phyloP scores from a whole-genome alignment of 805 yeast genomes.

The Schizosaccharomyces cryophilus region DNA sequence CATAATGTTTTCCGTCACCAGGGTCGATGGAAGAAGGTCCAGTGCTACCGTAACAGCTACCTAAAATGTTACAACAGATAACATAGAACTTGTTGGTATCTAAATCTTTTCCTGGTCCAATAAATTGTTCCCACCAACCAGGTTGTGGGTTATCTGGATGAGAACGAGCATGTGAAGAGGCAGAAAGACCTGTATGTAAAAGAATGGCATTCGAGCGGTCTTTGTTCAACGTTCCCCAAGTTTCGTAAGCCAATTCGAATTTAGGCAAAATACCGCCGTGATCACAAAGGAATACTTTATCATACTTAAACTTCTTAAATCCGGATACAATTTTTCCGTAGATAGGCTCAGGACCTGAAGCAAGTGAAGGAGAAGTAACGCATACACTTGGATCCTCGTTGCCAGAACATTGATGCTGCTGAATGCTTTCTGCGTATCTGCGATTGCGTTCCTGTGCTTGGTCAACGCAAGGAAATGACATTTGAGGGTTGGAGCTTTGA shows the following conservation, averaged over 20 bases:
- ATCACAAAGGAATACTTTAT: slow-evolving; percentile 44
- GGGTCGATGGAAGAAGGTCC: slow-evolving; percentile 75
- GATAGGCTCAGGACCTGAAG: slow-evolving; percentile 34
- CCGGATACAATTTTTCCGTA: slow-evolving; percentile 48
- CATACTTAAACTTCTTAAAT: slow-evolving; percentile 30
- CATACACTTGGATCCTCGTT: background rate
- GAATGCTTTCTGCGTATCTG: background rate
- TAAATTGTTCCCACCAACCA: slow-evolving; percentile 94
- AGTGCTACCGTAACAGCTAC: slow-evolving; percentile 87
- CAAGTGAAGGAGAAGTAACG: background rate
- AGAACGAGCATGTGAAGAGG: slow-evolving; percentile 80
- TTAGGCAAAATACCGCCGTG: slow-evolving; percentile 57
- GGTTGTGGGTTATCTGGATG: slow-evolving; percentile 39
- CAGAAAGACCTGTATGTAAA: slow-evolving; percentile 75
- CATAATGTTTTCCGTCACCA: slow-evolving; percentile 39
- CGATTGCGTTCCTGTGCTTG: background rate
- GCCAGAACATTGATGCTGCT: background rate
- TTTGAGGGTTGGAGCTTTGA: background rate
- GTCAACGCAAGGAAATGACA: slow-evolving; percentile 2
- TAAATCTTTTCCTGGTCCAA: slow-evolving; percentile 54
- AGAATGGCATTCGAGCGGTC: slow-evolving; percentile 48
- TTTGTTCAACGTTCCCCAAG: slow-evolving; percentile 59
- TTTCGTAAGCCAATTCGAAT: slow-evolving; percentile 69
- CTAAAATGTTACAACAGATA: slow-evolving; percentile 74
- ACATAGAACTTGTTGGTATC: slow-evolving; percentile 67